phyloP scores from a whole-genome alignment of 148 eudicot species.

The Fagopyrum tataricum region DNA sequence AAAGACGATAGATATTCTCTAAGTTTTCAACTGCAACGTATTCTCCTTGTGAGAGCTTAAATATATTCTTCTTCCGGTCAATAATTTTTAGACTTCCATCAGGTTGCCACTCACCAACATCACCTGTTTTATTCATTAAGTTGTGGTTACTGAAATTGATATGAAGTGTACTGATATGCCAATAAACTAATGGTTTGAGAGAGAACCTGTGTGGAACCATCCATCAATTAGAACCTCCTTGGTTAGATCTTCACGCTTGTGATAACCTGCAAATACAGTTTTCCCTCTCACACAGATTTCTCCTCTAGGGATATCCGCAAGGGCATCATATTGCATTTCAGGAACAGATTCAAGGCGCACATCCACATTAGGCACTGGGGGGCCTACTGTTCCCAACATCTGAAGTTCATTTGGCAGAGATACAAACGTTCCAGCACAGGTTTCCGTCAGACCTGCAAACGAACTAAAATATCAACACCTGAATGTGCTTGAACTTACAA shows the following conservation, averaged over 20 bases:
- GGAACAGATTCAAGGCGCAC: conserved; percentile 89
- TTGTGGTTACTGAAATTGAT: neutral
- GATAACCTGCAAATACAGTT: conserved; percentile 84
- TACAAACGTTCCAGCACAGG: conserved; percentile 93
- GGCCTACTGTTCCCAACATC: conserved; percentile 96
- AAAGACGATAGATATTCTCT: conserved; percentile 77
- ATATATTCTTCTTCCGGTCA: conserved; percentile 94
- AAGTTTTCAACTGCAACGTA: conserved; percentile 97
- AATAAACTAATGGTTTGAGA: conserved; percentile 3
- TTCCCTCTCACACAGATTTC: conserved; percentile 83
- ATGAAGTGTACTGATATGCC: neutral
- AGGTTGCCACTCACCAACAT: conserved; percentile 97
- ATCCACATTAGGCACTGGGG: conserved; percentile 86
- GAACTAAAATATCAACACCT: neutral
- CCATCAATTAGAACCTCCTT: conserved; percentile 87
- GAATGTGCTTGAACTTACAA: neutral
- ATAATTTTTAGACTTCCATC: conserved; percentile 92
- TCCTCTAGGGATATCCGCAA: conserved; percentile 63
- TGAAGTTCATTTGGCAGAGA: conserved; percentile 68
- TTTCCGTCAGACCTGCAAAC: conserved; percentile 73
- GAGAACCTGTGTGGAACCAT: conserved; percentile 96
- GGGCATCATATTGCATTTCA: conserved; percentile 93
- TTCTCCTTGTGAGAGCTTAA: conserved; percentile 98
- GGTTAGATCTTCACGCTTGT: conserved; percentile 92
- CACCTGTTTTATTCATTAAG: conserved; percentile 40